Evolutionary conservation across 2,329 filamentous ascomycete species (phyloP), one percentile per base, ranked within the genome.

Genomic region (Botrytis porri): DNA sequence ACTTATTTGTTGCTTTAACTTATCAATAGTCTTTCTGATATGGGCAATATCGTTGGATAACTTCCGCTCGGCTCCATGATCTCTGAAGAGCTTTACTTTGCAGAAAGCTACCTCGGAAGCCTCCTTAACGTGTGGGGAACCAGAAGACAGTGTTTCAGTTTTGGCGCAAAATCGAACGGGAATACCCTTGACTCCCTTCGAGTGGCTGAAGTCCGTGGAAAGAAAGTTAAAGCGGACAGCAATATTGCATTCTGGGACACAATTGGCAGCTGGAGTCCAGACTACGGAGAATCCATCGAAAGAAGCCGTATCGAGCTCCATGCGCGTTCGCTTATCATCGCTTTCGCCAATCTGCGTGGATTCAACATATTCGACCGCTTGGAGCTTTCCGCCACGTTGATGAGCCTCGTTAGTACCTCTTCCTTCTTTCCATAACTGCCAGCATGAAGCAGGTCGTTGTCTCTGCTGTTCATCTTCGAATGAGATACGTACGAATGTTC

Each of bases 161-260:
- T 98, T 98, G 22, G 95, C 90, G 82, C 95, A 98, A 0, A 98
- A 87, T 72, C 96, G 87, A 7, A 99, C 95, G 0, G 96, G 95
- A 76, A 98, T 98, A 51, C 96, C 96, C 83, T 98, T 99, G 66
- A 99, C 96, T 63, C 96, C 96, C 81, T 99, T 99, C 16, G 96
- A 98, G 80, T 98, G 96, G 82, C 95, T 98, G 81, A 98, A 99
- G 81, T 99, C 96, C 14, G 96, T 99, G 0, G 96, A 99, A 0
- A 99, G 86, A 80, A 99, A 99, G 83, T 99, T 99, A 86, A 98
- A 99, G 63, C 96, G 93, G 20, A 98, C 93, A 14, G 94, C 92
- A 72, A 99, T 89, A 66, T 90, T 93, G 81, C 94, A 96, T 78
- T 98, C 94, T 5, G 92, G 85, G 0, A 85, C 83, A 0, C 90